phyloP scores from a whole-genome alignment of 495 filamentous ascomycete genomes.

The Lepidopterella palustris region DNA sequence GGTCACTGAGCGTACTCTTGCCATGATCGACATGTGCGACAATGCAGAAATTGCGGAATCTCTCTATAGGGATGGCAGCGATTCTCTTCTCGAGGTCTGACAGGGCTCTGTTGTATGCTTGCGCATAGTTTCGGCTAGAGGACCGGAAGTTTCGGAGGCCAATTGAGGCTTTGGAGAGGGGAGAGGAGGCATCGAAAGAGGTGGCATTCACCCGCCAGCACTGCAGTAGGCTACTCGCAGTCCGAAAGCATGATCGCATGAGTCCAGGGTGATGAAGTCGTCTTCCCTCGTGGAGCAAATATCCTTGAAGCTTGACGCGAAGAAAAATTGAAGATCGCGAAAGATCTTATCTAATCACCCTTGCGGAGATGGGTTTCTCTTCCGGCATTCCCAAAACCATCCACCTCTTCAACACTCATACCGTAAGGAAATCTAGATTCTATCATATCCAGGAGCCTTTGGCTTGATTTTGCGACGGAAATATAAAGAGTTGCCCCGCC shows the following conservation, averaged over 20 bases:
- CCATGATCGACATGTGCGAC: conserved; percentile 99
- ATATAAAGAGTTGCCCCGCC: not conserved
- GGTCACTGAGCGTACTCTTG: conserved; percentile 88
- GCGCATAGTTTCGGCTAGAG: conserved; percentile 36
- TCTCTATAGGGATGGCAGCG: conserved; percentile 76
- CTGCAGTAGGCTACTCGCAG: conserved; percentile 32
- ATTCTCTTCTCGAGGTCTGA: conserved; percentile 74
- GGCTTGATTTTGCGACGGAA: no score
- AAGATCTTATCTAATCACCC: conserved; percentile 20
- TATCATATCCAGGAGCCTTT: no score
- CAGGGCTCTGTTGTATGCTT: conserved; percentile 35
- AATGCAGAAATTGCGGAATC: conserved; percentile 96
- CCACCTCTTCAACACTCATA: no score
- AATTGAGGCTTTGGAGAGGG: not conserved
- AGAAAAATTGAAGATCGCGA: conserved; percentile 3
- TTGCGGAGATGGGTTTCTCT: not conserved
- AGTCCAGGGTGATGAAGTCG: not conserved
- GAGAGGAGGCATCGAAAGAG: conserved; percentile 10
- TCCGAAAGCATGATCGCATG: conserved; percentile 33
- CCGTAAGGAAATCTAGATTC: no score
- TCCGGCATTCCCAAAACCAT: no score
- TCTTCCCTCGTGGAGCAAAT: not conserved
- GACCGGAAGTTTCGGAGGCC: conserved; percentile 39
- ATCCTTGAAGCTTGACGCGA: no score
- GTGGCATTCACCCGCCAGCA: conserved; percentile 26